phyloP scores from a whole-genome alignment of 208 protist genomes.

The Leishmania tarentolae region DNA sequence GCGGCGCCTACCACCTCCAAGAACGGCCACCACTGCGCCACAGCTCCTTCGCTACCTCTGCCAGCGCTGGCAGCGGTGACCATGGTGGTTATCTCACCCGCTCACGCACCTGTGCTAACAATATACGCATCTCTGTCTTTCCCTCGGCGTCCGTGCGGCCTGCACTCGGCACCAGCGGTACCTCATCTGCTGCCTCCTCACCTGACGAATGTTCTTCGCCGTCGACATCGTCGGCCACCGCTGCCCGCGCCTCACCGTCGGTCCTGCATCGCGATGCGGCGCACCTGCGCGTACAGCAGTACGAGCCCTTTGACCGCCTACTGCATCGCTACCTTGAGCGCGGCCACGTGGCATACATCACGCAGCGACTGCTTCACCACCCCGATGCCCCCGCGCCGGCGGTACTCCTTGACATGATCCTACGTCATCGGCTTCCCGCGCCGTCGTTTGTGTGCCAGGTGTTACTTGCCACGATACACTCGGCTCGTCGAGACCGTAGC shows the following conservation, averaged over 20 bases:
- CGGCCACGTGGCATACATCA: slow-evolving; percentile 35
- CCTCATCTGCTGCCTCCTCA: neutral
- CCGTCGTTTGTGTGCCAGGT: slow-evolving; percentile 40
- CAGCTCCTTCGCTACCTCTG: neutral
- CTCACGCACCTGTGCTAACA: slow-evolving; percentile 22
- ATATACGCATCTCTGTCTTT: slow-evolving; percentile 17
- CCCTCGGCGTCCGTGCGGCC: neutral
- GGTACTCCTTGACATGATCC: slow-evolving; percentile 48
- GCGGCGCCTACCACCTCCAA: slow-evolving; percentile 26
- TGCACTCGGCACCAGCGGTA: neutral
- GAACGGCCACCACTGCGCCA: slow-evolving; percentile 8
- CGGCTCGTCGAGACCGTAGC: slow-evolving; percentile 13
- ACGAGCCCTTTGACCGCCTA: slow-evolving; percentile 62
- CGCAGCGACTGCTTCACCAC: slow-evolving; percentile 53
- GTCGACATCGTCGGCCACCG: neutral
- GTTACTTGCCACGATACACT: slow-evolving; percentile 37
- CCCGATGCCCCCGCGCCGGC: slow-evolving; percentile 64
- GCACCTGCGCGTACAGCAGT: slow-evolving; percentile 33
- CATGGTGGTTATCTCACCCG: slow-evolving; percentile 6
- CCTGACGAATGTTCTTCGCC: neutral
- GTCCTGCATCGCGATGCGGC: slow-evolving; percentile 14
- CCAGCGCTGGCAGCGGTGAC: neutral
- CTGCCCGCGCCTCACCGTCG: slow-evolving; percentile 1
- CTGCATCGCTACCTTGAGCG: slow-evolving; percentile 69
- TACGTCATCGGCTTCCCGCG: slow-evolving; percentile 57